Base-by-base conservation (phyloP, 2,329 filamentous ascomycete species). In the Lachnellula arida region DNA sequence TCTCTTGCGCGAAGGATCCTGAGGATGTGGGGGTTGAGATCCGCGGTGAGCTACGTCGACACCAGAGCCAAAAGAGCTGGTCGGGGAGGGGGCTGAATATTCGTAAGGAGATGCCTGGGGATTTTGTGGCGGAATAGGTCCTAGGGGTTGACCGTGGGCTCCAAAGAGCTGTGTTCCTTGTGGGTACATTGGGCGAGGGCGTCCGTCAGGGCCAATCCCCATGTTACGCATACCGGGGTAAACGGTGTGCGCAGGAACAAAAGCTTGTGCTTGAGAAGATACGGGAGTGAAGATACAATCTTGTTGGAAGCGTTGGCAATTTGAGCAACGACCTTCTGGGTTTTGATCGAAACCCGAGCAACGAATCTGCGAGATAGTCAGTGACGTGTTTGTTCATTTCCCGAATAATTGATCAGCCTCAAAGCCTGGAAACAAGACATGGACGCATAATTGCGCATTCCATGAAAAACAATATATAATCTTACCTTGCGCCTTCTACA, bases 211-310 rank as follows among this genome's bases (percentile, higher is more conserved):
- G 32, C 69, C 70, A 46, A 70, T 65, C 34, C 60, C 64, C 60
- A 68, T 65, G 60, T 76, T 76, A 54, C 78, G 75, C 67, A 81
- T 68, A 64, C 78, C 74, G 15, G 80, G 79, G 60, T 81, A 88
- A 56, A 85, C 82, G 6, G 86, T 84, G 68, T 88, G 84, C 9
- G 85, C 86, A 7, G 86, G 86, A 35, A 89, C 86, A 67, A 89
- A 89, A 11, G 87, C 86, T 70, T 88, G 86, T 8, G 85, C 83
- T 72, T 89, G 86, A 11, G 85, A 86, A 3, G 85, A 88, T 23
- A 90, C 86, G 2, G 87, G 86, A 1, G 86, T 89, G 72, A 90
- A 90, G 72, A 90, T 83, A 73, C 87, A 90, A 68, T 88, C 85
- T 71, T 89, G 86, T 62, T 86, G 86, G 73, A 89, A 90, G 48